Evolutionary conservation across 2,329 filamentous ascomycete species (phyloP).

Genomic region (Acrodontium crateriforme): DNA sequence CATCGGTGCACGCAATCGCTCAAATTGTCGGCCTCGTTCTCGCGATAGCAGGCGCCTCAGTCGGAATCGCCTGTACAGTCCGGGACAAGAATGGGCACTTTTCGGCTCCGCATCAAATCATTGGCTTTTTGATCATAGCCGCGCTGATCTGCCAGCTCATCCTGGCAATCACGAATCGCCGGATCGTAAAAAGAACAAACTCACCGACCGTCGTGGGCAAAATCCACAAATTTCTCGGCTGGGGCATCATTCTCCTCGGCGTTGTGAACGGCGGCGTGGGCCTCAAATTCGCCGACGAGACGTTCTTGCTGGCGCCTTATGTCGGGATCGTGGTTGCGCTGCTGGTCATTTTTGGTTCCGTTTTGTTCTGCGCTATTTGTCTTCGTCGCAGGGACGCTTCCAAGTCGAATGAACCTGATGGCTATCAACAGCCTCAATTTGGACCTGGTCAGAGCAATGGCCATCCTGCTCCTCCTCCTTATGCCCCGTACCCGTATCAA

Average conservation of each 20-base stretch:
- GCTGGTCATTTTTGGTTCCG: slow-evolving; percentile 29
- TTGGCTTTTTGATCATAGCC: slow-evolving; percentile 42
- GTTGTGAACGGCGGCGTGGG: slow-evolving; percentile 44
- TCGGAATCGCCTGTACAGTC: slow-evolving; percentile 27
- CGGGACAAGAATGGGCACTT: slow-evolving; percentile 14
- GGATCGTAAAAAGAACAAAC: slow-evolving; percentile 29
- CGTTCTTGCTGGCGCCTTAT: slow-evolving; percentile 33
- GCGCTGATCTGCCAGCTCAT: slow-evolving; percentile 40
- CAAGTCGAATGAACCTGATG: slow-evolving; percentile 2
- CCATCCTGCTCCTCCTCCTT: slow-evolving; percentile 4
- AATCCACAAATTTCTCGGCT: slow-evolving; percentile 45
- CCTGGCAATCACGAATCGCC: slow-evolving; percentile 44
- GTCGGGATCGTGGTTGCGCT: slow-evolving; percentile 34
- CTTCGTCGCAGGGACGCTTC: slow-evolving; percentile 1
- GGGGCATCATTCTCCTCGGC: slow-evolving; percentile 38
- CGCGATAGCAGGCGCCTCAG: slow-evolving; percentile 22
- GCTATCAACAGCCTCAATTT: slow-evolving; percentile 7
- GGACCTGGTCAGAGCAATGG: neutral
- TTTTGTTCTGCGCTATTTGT: slow-evolving; percentile 23
- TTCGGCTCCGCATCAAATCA: slow-evolving; percentile 37
- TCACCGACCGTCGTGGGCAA: slow-evolving; percentile 37
- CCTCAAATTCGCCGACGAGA: slow-evolving; percentile 41
- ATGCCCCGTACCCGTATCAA: slow-evolving; percentile 1
- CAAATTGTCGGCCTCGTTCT: slow-evolving; percentile 25
- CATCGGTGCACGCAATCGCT: slow-evolving; percentile 28